These are phyloP conservation scores for Diaporthe sp. DNA, from an alignment of 2,329 filamentous ascomycete species.

Conservation along the genomic window DNA sequence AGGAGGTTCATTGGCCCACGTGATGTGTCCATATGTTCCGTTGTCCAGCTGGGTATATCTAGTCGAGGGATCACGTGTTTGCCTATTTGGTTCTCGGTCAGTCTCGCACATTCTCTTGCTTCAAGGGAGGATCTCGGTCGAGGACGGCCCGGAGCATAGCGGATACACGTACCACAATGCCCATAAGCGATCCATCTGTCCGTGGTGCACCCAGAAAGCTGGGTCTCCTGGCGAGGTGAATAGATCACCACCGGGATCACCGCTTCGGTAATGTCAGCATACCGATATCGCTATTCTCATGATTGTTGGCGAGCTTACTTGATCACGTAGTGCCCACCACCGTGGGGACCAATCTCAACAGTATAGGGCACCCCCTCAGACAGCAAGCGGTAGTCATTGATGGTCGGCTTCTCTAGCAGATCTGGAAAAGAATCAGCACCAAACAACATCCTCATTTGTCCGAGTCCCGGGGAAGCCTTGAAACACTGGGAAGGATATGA, in stretches of 20 bases:
- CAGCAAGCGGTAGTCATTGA: slow-evolving; percentile 35
- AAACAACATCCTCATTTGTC: too few relatives aligned
- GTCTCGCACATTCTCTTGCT: not conserved
- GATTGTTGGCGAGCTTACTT: not conserved
- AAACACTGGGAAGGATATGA: not conserved
- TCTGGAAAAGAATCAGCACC: not conserved
- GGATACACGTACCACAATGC: slow-evolving; percentile 34
- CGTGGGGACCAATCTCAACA: slow-evolving; percentile 30
- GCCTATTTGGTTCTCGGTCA: slow-evolving; percentile 19
- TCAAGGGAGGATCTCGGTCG: too few relatives aligned
- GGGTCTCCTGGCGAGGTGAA: slow-evolving; percentile 44
- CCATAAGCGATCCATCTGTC: slow-evolving; percentile 45
- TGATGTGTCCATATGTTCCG: slow-evolving; percentile 15
- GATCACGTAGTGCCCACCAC: slow-evolving; percentile 34
- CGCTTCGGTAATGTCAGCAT: slow-evolving; percentile 13
- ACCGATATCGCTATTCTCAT: not conserved
- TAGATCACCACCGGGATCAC: slow-evolving; percentile 23
- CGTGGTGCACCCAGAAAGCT: slow-evolving; percentile 51
- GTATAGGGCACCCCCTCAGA: slow-evolving; percentile 13
- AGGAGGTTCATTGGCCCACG: slow-evolving; percentile 11
- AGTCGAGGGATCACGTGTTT: slow-evolving; percentile 26
- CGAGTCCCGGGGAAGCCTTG: too few relatives aligned
- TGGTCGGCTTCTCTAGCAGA: slow-evolving; percentile 37
- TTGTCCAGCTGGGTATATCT: slow-evolving; percentile 1
- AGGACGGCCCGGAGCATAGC: not conserved